Conservation (phyloP, 345 rosid species). For the Arabidopsis suecica region DNA sequence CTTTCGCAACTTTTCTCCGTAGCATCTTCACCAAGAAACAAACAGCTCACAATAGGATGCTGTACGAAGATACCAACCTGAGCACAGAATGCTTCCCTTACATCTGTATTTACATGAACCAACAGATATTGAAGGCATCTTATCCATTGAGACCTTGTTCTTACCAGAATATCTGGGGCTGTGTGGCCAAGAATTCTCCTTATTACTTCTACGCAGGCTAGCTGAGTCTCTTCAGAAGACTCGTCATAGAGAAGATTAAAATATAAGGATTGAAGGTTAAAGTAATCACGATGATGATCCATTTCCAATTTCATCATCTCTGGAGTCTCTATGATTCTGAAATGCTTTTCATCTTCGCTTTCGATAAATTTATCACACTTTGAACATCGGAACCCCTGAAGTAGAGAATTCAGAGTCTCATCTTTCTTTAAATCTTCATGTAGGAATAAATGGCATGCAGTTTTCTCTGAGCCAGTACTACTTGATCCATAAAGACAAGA, state of each 20-base stretch:
- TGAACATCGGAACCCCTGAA: slow-evolving; percentile 83
- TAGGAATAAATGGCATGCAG: slow-evolving; percentile 64
- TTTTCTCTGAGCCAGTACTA: slow-evolving; percentile 48
- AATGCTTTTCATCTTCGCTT: slow-evolving; percentile 43
- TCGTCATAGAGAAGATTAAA: slow-evolving; percentile 75
- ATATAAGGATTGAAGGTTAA: slow-evolving; percentile 57
- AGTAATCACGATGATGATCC: slow-evolving; percentile 49
- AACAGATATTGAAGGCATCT: slow-evolving; percentile 68
- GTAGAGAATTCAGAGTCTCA: slow-evolving; percentile 54
- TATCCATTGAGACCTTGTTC: slow-evolving; percentile 69
- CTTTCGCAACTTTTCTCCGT: slow-evolving; percentile 51
- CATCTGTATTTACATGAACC: slow-evolving; percentile 63
- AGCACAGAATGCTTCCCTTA: slow-evolving; percentile 87
- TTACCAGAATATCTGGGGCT: slow-evolving; percentile 53
- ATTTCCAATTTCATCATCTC: slow-evolving; percentile 45
- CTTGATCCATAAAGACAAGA: slow-evolving; percentile 75
- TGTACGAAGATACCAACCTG: slow-evolving; percentile 73
- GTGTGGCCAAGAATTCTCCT: slow-evolving; percentile 73
- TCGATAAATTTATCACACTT: slow-evolving; percentile 65
- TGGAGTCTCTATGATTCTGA: slow-evolving; percentile 46
- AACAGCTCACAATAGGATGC: slow-evolving; percentile 52
- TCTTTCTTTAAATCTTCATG: slow-evolving; percentile 49
- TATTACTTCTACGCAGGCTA: slow-evolving; percentile 74
- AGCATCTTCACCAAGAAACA: slow-evolving; percentile 58
- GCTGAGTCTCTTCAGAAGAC: slow-evolving; percentile 81